phyloP scores from a whole-genome alignment of 805 yeast species.

The Metschnikowia henanensis region DNA sequence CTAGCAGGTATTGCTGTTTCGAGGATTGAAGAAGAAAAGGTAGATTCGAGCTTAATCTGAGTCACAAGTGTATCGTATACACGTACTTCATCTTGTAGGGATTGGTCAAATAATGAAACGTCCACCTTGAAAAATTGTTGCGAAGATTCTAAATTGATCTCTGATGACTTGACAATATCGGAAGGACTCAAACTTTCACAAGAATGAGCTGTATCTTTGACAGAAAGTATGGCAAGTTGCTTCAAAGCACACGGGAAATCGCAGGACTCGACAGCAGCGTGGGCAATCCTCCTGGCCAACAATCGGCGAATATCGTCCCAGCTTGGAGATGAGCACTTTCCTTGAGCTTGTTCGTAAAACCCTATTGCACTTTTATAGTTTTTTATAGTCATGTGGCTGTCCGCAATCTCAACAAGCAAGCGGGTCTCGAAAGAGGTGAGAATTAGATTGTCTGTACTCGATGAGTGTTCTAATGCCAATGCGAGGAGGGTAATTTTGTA shows the following conservation, averaged over 20 bases:
- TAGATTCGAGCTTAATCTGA: slow-evolving; percentile 3
- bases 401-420: slow-evolving; percentile 52
- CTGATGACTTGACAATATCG: neutral
- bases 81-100: slow-evolving; percentile 2
- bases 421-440: slow-evolving; percentile 19
- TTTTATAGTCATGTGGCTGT: slow-evolving; percentile 32
- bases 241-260: slow-evolving; percentile 1
- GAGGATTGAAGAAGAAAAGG: neutral
- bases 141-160: neutral
- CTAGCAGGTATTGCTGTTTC: slow-evolving; percentile 2
- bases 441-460: neutral
- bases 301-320: slow-evolving; percentile 13
- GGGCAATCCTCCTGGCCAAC: slow-evolving; percentile 1
- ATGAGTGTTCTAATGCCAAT: neutral
- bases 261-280: neutral
- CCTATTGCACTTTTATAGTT: slow-evolving; percentile 21
- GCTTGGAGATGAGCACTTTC: neutral
- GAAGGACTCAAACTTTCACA: neutral
- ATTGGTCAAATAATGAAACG: neutral
- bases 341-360: slow-evolving; percentile 14
- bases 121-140: neutral
- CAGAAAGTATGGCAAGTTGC: slow-evolving; percentile 6
- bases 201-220: neutral
- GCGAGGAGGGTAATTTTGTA: slow-evolving; percentile 10
- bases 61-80: slow-evolving; percentile 4